Percentiles rank a stretch among this genome's conserved stretches.
Conservation (phyloP, 2,329 filamentous ascomycete species). For the Hypoxylon sp. region DNA sequence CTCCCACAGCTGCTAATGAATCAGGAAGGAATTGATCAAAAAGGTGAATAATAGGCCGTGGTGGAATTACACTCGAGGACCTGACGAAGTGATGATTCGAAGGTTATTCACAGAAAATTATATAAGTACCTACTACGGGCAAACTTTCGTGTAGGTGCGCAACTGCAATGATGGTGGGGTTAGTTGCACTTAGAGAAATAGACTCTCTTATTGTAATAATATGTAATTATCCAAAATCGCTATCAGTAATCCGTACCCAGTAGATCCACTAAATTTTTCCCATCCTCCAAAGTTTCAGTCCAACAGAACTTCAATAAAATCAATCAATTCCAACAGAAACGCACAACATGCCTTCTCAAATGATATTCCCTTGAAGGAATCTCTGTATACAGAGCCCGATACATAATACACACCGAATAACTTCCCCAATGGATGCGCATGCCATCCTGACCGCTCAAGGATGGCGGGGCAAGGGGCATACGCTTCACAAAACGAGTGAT, state of each 20-base stretch:
- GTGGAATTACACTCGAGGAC: neutral
- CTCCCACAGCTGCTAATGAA: neutral
- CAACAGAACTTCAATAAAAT: conserved; percentile 11
- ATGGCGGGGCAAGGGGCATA: conserved; percentile 91
- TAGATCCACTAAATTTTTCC: conserved; percentile 35
- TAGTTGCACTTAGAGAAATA: too few species aligned
- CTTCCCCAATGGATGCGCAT: conserved; percentile 81
- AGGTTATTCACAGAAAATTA: neutral
- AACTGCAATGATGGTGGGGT: too few species aligned
- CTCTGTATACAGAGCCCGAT: neutral
- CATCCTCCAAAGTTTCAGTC: conserved; percentile 5
- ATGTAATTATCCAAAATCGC: conserved; percentile 9
- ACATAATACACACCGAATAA: neutral
- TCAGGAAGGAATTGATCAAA: neutral
- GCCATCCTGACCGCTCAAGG: conserved; percentile 88
- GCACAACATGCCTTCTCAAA: conserved; percentile 12
- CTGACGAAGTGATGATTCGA: neutral
- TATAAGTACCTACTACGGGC: neutral
- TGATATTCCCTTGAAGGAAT: neutral
- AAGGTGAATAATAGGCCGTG: neutral
- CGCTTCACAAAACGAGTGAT: conserved; percentile 82
- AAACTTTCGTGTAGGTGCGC: neutral
- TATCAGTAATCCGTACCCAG: neutral
- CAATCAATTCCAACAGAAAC: neutral
- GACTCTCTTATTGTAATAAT: neutral